A percentile compares a stretch with the other conserved stretches of the same genome.
These are phyloP conservation scores for Pichia thaimueangensis DNA, from an alignment of 805 yeast species.

Conservation along the genomic window DNA sequence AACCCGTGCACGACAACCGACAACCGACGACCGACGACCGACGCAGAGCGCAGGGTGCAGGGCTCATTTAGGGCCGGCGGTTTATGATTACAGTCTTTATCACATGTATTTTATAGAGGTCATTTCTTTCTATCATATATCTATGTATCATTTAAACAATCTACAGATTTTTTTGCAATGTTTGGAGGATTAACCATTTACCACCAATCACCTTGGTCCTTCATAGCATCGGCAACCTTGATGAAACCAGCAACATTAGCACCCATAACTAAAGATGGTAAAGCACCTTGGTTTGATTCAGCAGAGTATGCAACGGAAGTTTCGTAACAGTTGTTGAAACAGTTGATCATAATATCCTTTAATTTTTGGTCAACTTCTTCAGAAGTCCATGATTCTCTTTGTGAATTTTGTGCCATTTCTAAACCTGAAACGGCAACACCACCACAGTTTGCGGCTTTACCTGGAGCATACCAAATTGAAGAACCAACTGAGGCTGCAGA, in stretches of 20 bases:
- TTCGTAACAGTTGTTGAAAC: slow-evolving; percentile 88
- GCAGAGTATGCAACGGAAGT: slow-evolving; percentile 78
- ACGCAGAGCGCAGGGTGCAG: too few relatives aligned
- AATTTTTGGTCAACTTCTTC: slow-evolving; percentile 91
- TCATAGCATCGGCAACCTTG: slow-evolving; percentile 98
- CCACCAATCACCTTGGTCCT: slow-evolving; percentile 82
- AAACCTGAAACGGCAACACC: slow-evolving; percentile 98
- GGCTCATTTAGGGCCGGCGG: too few relatives aligned
- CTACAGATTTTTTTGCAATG: too few relatives aligned
- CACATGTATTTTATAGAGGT: too few relatives aligned
- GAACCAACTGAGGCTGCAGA: slow-evolving; percentile 34
- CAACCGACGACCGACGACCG: too few relatives aligned
- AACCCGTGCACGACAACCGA: too few relatives aligned
- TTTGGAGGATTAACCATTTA: too few relatives aligned
- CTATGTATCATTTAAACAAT: too few relatives aligned
- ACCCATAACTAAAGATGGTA: slow-evolving; percentile 96
- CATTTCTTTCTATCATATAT: too few relatives aligned
- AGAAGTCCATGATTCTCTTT: slow-evolving; percentile 81
- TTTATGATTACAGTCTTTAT: too few relatives aligned
- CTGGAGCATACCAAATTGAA: slow-evolving; percentile 97
- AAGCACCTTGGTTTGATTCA: slow-evolving; percentile 54
- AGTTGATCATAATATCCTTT: slow-evolving; percentile 85
- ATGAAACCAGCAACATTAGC: slow-evolving; percentile 99
- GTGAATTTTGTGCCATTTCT: slow-evolving; percentile 99
- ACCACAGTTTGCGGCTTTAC: slow-evolving; percentile 99